phyloP scores from a whole-genome alignment of 805 yeast genomes.

The Saturnispora mendoncae region DNA sequence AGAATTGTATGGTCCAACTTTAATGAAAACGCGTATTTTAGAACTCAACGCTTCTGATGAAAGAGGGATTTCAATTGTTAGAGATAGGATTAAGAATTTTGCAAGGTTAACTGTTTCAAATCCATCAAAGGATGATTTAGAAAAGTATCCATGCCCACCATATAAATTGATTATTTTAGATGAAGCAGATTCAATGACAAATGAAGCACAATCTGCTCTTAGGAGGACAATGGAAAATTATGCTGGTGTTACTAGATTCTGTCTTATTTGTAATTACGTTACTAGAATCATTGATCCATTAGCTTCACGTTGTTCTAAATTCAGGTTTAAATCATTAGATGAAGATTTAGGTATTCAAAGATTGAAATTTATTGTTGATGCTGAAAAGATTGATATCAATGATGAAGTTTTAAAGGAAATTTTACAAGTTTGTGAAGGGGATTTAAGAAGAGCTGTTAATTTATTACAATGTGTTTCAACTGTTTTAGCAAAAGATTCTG shows the following conservation, averaged over 20 bases:
- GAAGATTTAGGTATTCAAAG: constrained; percentile 61
- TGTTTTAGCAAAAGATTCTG: constrained; percentile 28
- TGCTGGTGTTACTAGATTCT: constrained; percentile 84
- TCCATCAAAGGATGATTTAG: constrained; percentile 60
- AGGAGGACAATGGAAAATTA: constrained; percentile 92
- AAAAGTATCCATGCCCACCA: constrained; percentile 90
- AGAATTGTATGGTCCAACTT: constrained; percentile 66
- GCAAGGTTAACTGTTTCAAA: constrained; percentile 80
- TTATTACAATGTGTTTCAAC: constrained; percentile 76
- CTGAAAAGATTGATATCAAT: constrained; percentile 35
- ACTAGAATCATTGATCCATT: constrained; percentile 95
- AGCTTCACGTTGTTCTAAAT: constrained; percentile 94
- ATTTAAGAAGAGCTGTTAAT: constrained; percentile 88
- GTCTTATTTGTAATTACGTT: constrained; percentile 91
- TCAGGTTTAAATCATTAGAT: constrained; percentile 77
- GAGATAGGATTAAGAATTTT: constrained; percentile 78
- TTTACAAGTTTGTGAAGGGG: constrained; percentile 74
- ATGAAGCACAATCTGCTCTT: constrained; percentile 91
- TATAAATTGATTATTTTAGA: constrained; percentile 87
- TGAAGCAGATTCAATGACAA: constrained; percentile 98
- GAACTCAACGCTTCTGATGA: constrained; percentile 89
- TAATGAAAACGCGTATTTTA: constrained; percentile 61
- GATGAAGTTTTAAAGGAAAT: constrained; percentile 53
- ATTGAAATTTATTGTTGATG: constrained; percentile 48
- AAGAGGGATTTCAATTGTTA: constrained; percentile 79